These are phyloP conservation scores for Pseudisothecium myosuroides DNA, from an alignment of 225 moss, liverwort and hornwort species.

Conservation along the genomic window DNA sequence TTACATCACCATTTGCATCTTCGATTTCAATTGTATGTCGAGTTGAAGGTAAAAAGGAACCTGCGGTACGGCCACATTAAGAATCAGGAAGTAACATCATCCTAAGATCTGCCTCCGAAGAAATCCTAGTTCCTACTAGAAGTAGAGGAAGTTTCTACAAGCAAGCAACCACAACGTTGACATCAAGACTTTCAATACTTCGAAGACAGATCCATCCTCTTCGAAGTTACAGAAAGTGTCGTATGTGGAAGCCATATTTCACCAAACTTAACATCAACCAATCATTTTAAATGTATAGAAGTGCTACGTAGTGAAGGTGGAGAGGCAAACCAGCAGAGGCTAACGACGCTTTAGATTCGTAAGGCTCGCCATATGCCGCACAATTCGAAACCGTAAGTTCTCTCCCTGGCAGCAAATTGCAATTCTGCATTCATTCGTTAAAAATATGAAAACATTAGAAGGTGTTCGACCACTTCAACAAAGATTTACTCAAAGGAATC, in stretches of 20 bases:
- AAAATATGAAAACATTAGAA: background rate
- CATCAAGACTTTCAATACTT: background rate
- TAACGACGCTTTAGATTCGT: background rate
- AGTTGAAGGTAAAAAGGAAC: constrained; percentile 16
- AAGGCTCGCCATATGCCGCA: background rate
- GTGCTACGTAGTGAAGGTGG: background rate
- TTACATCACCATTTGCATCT: constrained; percentile 8
- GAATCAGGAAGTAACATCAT: background rate
- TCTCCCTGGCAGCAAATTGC: background rate
- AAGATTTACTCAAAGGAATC: background rate
- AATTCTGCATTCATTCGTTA: constrained; percentile 17
- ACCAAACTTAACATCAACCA: background rate
- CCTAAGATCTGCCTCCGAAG: background rate
- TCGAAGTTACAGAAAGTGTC: background rate
- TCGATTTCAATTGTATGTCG: constrained; percentile 21
- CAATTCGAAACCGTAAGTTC: background rate
- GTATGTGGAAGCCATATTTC: background rate
- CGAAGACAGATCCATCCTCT: background rate
- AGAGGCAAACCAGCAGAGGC: constrained; percentile 17
- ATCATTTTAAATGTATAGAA: background rate
- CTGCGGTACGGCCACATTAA: background rate
- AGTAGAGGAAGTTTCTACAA: background rate
- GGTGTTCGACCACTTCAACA: background rate
- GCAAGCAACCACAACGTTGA: background rate
- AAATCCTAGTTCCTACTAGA: background rate